Percentiles rank a stretch among this genome's conserved stretches.
phyloP scores from a whole-genome alignment of 129 eudicot genomes.

The Flaveria bidentis region DNA sequence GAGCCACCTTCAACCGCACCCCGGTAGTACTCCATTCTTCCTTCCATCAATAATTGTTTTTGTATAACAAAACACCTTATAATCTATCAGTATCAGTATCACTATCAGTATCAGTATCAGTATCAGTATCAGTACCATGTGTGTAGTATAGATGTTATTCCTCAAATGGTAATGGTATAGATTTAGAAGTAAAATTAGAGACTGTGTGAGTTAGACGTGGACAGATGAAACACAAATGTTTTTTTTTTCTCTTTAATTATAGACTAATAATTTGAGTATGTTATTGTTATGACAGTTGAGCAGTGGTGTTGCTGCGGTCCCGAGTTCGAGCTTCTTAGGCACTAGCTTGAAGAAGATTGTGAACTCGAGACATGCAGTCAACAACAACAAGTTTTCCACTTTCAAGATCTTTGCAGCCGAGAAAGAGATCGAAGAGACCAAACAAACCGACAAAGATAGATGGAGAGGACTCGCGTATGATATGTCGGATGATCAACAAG shows the following conservation, averaged over 20 bases:
- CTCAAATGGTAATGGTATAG: no score
- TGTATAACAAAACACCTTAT: background rate
- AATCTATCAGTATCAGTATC: no score
- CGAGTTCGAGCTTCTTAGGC: slow-evolving; percentile 73
- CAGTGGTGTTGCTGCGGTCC: slow-evolving; percentile 52
- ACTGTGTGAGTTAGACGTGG: no score
- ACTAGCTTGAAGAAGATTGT: slow-evolving; percentile 61
- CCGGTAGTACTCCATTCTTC: slow-evolving; percentile 26
- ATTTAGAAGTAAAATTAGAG: no score
- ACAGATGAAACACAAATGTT: no score
- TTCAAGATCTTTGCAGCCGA: slow-evolving; percentile 52
- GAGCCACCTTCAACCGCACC: slow-evolving; percentile 36
- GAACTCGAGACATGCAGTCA: slow-evolving; percentile 32
- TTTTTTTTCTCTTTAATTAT: no score
- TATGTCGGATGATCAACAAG: slow-evolving; percentile 90
- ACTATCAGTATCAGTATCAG: no score
- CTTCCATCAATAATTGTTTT: background rate
- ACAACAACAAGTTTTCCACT: slow-evolving; percentile 28
- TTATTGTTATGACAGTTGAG: slow-evolving; percentile 52
- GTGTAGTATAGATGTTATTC: no score
- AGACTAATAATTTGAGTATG: no score
- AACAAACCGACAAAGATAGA: slow-evolving; percentile 67
- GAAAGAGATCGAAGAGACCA: slow-evolving; percentile 50
- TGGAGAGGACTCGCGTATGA: slow-evolving; percentile 76
- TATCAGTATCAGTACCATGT: no score